phyloP scores from a whole-genome alignment of 139 green algal genomes.

The Chlorella ohadii region DNA sequence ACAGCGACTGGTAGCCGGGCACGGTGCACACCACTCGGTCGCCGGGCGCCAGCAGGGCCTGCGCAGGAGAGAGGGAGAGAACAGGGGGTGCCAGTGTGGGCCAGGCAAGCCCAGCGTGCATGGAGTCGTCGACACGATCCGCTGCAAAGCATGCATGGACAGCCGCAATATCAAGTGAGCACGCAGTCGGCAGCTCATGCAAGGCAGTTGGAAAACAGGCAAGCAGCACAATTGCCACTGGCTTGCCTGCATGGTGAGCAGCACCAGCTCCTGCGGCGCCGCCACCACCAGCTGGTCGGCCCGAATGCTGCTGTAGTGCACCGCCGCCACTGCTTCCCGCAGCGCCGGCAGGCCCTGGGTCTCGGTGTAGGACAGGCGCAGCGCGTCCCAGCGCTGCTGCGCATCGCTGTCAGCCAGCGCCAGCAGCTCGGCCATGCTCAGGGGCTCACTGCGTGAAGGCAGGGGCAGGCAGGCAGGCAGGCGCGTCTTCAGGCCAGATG shows the following conservation, averaged over 20 bases:
- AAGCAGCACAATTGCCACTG: too few species aligned
- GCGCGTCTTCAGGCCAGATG: too few species aligned
- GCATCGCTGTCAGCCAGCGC: slow-evolving; percentile 48
- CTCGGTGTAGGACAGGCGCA: slow-evolving; percentile 72
- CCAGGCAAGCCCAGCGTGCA: too few species aligned
- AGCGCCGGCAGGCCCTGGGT: slow-evolving; percentile 64
- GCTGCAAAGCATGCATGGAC: too few species aligned
- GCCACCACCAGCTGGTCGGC: slow-evolving; percentile 31
- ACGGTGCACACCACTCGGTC: slow-evolving; percentile 70
- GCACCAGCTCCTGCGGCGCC: slow-evolving; percentile 39
- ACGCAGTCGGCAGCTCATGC: too few species aligned
- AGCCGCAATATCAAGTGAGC: too few species aligned
- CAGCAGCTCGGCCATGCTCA: slow-evolving; percentile 63
- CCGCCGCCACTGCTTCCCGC: slow-evolving; percentile 48
- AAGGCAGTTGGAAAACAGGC: neutral
- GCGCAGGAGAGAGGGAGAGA: slow-evolving; percentile 73
- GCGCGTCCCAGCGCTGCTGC: slow-evolving; percentile 46
- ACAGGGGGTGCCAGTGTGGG: too few species aligned
- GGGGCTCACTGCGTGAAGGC: slow-evolving; percentile 63
- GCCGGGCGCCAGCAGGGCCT: slow-evolving; percentile 69
- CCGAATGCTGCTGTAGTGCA: slow-evolving; percentile 11
- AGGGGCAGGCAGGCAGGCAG: too few species aligned
- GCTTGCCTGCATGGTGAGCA: slow-evolving; percentile 16
- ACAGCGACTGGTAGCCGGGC: slow-evolving; percentile 84
- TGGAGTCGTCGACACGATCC: too few species aligned